Percentiles rank a stretch among this genome's conserved stretches.
Evolutionary conservation across 1,139 yeast species (phyloP).

Genomic region (Candida mesenterica): DNA sequence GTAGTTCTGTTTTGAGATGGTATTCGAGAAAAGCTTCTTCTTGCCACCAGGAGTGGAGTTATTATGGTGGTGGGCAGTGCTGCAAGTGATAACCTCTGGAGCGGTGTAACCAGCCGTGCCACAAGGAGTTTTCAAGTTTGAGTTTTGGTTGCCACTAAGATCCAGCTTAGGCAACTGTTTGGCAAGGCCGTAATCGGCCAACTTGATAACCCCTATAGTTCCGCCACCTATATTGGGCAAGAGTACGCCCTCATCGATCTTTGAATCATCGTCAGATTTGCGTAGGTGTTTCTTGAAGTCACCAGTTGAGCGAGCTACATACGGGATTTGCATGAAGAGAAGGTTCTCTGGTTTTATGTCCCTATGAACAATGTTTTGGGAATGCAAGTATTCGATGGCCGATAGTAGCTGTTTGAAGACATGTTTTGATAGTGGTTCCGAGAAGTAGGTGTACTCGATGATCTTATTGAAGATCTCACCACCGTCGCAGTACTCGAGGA

Average conservation of each 20-base stretch:
- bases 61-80: slow-evolving; percentile 16
- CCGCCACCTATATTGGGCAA: slow-evolving; percentile 82
- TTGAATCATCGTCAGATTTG: slow-evolving; percentile 71
- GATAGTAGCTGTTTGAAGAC: slow-evolving; percentile 81
- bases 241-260: slow-evolving; percentile 85
- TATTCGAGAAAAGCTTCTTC: slow-evolving; percentile 17
- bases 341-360: slow-evolving; percentile 95
- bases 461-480: slow-evolving; percentile 96
- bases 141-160: slow-evolving; percentile 23
- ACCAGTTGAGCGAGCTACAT: slow-evolving; percentile 43
- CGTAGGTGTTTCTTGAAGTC: slow-evolving; percentile 47
- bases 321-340: slow-evolving; percentile 53
- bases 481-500: slow-evolving; percentile 84
- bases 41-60: slow-evolving; percentile 7
- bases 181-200: slow-evolving; percentile 93
- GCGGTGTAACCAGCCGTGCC: slow-evolving; percentile 93
- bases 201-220: slow-evolving; percentile 77
- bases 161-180: slow-evolving; percentile 69
- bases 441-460: slow-evolving; percentile 85
- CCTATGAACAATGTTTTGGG: slow-evolving; percentile 86
- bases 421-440: slow-evolving; percentile 82
- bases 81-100: slow-evolving; percentile 76
- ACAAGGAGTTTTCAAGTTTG: slow-evolving; percentile 77
- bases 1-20: slow-evolving; percentile 57
- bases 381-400: slow-evolving; percentile 80